Conservation (phyloP, 441 rosid genomes). For the Gossypium armourianum region DNA sequence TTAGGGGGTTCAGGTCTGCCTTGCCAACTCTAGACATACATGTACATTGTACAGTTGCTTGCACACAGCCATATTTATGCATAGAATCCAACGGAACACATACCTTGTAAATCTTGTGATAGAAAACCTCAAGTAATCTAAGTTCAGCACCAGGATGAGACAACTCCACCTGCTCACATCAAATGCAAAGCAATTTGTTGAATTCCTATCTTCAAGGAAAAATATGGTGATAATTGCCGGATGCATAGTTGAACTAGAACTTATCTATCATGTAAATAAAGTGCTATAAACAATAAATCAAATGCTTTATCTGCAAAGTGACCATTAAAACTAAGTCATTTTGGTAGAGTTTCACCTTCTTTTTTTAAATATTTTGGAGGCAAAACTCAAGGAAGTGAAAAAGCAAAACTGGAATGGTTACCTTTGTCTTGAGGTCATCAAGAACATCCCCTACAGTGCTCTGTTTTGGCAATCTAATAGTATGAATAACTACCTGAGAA, state of each 20-base stretch:
- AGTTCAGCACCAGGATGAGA: conserved; percentile 82
- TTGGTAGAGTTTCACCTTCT: not conserved
- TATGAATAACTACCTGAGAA: conserved; percentile 49
- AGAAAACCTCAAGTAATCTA: conserved; percentile 80
- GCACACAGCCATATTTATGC: not conserved
- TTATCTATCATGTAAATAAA: not conserved
- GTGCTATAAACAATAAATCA: not conserved
- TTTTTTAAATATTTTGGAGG: not conserved
- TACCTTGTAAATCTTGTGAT: conserved; percentile 90
- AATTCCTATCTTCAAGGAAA: not conserved
- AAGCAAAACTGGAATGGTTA: conserved; percentile 18
- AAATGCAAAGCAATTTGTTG: not conserved
- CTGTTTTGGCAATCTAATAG: conserved; percentile 58
- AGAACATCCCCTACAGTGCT: conserved; percentile 70
- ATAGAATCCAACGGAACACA: not conserved
- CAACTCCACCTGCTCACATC: conserved; percentile 60
- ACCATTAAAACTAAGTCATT: not conserved
- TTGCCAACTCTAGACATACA: not conserved
- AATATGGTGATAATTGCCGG: not conserved
- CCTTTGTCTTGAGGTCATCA: conserved; percentile 56
- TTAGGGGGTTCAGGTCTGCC: not conserved
- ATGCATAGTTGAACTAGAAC: not conserved
- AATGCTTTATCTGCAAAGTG: not conserved
- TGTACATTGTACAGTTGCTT: not conserved
- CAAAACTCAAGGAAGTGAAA: not conserved